These are phyloP conservation scores for Ogataea neopini DNA, from an alignment of 805 yeast genomes.

Conservation along the genomic window DNA sequence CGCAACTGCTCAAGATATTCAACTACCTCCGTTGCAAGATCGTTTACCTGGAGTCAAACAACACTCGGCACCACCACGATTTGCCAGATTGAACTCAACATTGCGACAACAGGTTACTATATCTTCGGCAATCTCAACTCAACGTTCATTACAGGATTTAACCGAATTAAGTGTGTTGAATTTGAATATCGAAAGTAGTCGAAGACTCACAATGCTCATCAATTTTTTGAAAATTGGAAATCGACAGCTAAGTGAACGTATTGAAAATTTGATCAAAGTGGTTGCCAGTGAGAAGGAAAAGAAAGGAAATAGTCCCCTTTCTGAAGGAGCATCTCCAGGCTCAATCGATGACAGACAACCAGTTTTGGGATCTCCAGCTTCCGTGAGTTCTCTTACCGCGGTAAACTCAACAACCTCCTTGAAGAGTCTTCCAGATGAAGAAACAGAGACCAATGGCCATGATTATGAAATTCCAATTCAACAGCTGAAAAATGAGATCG, in stretches of 20 bases:
- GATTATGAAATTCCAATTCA: conserved; percentile 30
- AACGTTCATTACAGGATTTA: conserved; percentile 34
- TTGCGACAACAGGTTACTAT: conserved; percentile 33
- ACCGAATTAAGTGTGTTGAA: conserved; percentile 37
- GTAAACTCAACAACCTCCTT: conserved; percentile 23
- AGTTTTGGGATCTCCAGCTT: conserved; percentile 8
- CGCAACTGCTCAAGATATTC: neutral
- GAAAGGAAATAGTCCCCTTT: conserved; percentile 7
- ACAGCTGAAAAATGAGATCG: conserved; percentile 75
- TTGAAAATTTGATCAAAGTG: conserved; percentile 47
- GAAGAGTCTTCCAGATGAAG: conserved; percentile 15
- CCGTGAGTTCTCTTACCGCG: conserved; percentile 21
- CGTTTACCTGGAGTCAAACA: conserved; percentile 4
- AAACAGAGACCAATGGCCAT: conserved; percentile 7
- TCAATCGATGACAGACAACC: neutral
- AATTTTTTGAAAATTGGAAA: conserved; percentile 82
- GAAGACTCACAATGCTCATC: conserved; percentile 73
- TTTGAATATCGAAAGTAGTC: conserved; percentile 62
- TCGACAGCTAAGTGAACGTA: conserved; percentile 67
- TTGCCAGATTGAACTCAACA: conserved; percentile 18
- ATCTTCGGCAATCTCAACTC: conserved; percentile 34
- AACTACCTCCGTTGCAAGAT: conserved; percentile 13
- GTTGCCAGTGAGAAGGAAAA: conserved; percentile 29
- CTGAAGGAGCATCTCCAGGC: too few species aligned
- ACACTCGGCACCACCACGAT: conserved; percentile 11